Base-by-base conservation (phyloP, 169 alveolate species). In the Eimeria sp. region DNA sequence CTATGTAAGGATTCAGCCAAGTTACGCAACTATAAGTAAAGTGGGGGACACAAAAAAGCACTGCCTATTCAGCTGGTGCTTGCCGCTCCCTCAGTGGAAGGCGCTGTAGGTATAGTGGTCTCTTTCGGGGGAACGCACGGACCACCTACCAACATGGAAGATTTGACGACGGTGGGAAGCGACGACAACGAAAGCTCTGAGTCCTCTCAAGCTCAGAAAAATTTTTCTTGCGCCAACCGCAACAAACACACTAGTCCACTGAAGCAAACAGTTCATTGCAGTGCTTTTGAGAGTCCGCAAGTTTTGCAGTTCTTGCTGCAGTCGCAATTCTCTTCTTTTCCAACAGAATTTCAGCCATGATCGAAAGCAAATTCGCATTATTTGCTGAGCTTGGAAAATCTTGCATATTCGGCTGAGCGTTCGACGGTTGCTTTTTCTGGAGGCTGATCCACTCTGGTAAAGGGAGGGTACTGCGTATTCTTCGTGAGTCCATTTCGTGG, bases 321-420 rank as follows among this genome's bases (percentile, higher is more conserved):
- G 93, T 20, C 93, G 82, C 16, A 87, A 27, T 34, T 87, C 82
- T 43, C 45, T 87, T 5, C 51, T 63, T 49, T 65, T 87, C 54
- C 94, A 83, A 54, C 83, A 87, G 83, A 65, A 87, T 45, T 82
- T 49, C 82, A 87, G n/a, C 94, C 80, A 87, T 10, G 94, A 57
- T 25, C 83, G 65, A 7, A 87, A 87, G 63, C 94, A 87, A 40
- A 75, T 25, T n/a, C 80, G 67, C 94, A 87, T 87, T n/a, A n/a
- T 43, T n/a, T 65, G 83, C 94, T 45, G 83, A 18, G 65, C 54
- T 45, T 87, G 83, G 45, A 14, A 87, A 16, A 67, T n/a, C 20
- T 47, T 87, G 54, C 94, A 87, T 4, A 65, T 40, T 30, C 47
- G 67, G 45, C 47, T 25, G 9, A 87, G 82, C 30, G 18, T 40